Evolutionary conservation across 495 filamentous ascomycete species (phyloP).

Genomic region (Neurospora tetraspora): DNA sequence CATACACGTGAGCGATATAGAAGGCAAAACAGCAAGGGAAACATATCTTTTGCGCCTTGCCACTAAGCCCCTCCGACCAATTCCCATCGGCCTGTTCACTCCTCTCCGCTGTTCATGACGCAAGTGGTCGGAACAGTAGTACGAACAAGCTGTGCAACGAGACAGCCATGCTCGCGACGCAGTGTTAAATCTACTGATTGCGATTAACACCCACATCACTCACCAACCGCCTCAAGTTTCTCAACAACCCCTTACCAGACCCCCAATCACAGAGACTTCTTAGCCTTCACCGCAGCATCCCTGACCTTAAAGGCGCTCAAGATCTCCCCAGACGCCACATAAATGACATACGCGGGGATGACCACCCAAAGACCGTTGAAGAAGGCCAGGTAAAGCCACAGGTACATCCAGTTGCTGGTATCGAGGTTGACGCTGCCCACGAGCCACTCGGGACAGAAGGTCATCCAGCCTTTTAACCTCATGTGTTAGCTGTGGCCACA

Average conservation of each 20-base stretch:
- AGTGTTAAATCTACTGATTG: not conserved
- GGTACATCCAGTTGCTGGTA: constrained; percentile 73
- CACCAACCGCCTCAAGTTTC: not conserved
- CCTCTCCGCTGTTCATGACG: not conserved
- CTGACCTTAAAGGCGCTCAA: constrained; percentile 41
- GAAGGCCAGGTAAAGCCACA: constrained; percentile 82
- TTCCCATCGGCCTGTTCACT: not conserved
- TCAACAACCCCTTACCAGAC: not conserved
- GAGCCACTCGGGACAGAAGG: constrained; percentile 91
- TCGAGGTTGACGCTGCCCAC: constrained; percentile 66
- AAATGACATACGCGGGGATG: constrained; percentile 68
- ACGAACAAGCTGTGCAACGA: not conserved
- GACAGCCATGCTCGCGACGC: not conserved
- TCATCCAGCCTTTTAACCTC: constrained; percentile 63
- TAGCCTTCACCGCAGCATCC: constrained; percentile 13
- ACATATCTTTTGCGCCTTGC: not conserved
- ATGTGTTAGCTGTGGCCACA: not conserved
- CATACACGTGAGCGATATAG: not conserved
- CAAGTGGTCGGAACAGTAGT: not conserved
- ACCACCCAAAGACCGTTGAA: constrained; percentile 90
- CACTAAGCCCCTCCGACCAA: not conserved
- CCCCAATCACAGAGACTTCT: constrained; percentile 7
- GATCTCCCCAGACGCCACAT: constrained; percentile 52
- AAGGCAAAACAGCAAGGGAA: not conserved
- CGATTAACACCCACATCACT: not conserved